Evolutionary conservation across 495 filamentous ascomycete species (phyloP).

Genomic region (Penicillium lividum): DNA sequence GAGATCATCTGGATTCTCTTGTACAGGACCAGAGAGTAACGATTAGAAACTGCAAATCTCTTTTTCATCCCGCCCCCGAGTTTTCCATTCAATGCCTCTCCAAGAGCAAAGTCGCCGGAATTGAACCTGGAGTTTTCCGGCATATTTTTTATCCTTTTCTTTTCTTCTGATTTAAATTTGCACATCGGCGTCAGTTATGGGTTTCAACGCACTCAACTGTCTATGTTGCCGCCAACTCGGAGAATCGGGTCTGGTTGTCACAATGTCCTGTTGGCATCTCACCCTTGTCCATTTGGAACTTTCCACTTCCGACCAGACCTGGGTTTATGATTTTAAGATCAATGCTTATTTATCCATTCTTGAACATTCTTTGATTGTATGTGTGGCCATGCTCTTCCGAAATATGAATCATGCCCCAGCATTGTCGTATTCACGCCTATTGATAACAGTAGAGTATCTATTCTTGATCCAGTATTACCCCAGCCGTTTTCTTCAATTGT

Average conservation of each 20-base stretch:
- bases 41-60: conserved; percentile 20
- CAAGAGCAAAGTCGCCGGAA: conserved; percentile 13
- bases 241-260: conserved; percentile 12
- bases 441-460: no score
- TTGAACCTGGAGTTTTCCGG: conserved; percentile 5
- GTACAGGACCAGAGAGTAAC: conserved; percentile 12
- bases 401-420: not conserved
- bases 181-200: conserved; percentile 21
- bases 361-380: conserved; percentile 1
- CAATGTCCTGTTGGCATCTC: conserved; percentile 9
- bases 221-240: conserved; percentile 6
- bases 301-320: conserved; percentile 1
- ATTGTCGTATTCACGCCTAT: not conserved
- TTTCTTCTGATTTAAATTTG: conserved; percentile 12
- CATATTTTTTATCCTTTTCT: conserved; percentile 11
- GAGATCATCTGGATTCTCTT: conserved; percentile 4
- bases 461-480: no score
- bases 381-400: not conserved
- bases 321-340: not conserved
- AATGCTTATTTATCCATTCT: not conserved
- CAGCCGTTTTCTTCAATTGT: no score
- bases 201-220: not conserved
- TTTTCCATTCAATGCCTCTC: conserved; percentile 14
- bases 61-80: conserved; percentile 18
- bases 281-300: conserved; percentile 11